Conservation (phyloP, 345 rosid genomes). For the Alliaria petiolata region DNA sequence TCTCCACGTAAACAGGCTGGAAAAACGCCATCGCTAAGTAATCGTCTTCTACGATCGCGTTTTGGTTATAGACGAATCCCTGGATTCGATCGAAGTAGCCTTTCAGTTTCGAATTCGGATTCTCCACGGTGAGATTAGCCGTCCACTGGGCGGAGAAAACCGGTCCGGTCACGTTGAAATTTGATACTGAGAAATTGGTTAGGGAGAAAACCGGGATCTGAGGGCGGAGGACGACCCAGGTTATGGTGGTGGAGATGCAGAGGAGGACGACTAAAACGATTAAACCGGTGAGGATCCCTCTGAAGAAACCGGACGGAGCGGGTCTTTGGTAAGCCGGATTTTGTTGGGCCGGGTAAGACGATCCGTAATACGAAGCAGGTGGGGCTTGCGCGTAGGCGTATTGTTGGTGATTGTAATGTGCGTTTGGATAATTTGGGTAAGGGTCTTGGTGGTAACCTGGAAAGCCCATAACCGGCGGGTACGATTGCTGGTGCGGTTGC, state of each 20-base stretch:
- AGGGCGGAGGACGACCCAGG: constrained; percentile 36
- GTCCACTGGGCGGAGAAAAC: constrained; percentile 36
- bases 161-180: constrained; percentile 32
- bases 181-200: constrained; percentile 28
- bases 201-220: constrained; percentile 32
- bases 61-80: constrained; percentile 15
- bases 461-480: constrained; percentile 32
- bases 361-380: constrained; percentile 40
- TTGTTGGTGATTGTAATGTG: not conserved
- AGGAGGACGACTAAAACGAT: constrained; percentile 33
- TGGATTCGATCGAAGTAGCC: constrained; percentile 33
- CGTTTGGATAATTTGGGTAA: constrained; percentile 31
- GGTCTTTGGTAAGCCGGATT: constrained; percentile 17
- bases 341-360: constrained; percentile 24
- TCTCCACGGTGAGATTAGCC: constrained; percentile 27
- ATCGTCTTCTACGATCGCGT: constrained; percentile 25
- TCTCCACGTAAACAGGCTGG: constrained; percentile 28
- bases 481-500: not conserved
- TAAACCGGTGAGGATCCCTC: constrained; percentile 40
- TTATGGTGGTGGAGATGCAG: constrained; percentile 31
- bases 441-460: constrained; percentile 24
- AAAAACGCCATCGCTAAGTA: constrained; percentile 19
- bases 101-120: constrained; percentile 38
- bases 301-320: constrained; percentile 23
- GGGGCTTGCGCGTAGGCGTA: constrained; percentile 38